Conservation (phyloP, 2,329 filamentous ascomycete species). For the Colletotrichum theobromicola region DNA sequence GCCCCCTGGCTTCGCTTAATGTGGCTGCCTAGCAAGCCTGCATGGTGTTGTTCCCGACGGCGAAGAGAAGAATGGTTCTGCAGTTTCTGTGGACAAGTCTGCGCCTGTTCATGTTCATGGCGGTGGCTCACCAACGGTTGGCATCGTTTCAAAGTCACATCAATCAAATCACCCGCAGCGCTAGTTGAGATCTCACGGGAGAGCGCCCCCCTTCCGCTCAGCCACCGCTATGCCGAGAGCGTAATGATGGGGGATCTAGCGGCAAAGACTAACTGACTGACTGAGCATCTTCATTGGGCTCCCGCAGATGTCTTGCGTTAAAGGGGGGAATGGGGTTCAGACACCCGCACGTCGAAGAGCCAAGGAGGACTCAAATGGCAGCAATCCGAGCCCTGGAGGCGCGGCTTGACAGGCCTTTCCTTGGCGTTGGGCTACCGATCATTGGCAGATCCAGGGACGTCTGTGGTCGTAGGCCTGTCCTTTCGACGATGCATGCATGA, state of each 20-base stretch:
- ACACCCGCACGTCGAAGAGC: background rate
- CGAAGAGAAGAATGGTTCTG: background rate
- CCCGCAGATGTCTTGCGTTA: background rate
- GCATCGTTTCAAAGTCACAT: background rate
- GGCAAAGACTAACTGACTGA: background rate
- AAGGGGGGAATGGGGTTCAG: background rate
- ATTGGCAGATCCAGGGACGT: background rate
- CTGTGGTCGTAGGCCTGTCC: background rate
- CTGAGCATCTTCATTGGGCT: background rate
- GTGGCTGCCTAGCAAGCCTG: background rate
- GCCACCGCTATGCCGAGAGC: constrained; percentile 7
- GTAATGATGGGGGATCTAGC: background rate
- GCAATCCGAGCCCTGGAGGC: background rate
- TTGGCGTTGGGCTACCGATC: background rate
- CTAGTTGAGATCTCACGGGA: background rate
- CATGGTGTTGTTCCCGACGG: background rate
- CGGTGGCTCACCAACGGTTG: background rate
- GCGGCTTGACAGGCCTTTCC: background rate
- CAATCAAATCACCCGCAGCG: background rate
- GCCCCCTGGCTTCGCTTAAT: background rate
- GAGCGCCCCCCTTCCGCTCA: background rate
- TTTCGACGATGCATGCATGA: background rate
- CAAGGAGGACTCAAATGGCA: background rate
- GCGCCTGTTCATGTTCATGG: background rate
- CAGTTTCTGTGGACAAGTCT: background rate